Percentiles rank a stretch among this genome's conserved stretches.
phyloP scores from a whole-genome alignment of 2,329 filamentous ascomycete species.

The Fusarium xylarioides region DNA sequence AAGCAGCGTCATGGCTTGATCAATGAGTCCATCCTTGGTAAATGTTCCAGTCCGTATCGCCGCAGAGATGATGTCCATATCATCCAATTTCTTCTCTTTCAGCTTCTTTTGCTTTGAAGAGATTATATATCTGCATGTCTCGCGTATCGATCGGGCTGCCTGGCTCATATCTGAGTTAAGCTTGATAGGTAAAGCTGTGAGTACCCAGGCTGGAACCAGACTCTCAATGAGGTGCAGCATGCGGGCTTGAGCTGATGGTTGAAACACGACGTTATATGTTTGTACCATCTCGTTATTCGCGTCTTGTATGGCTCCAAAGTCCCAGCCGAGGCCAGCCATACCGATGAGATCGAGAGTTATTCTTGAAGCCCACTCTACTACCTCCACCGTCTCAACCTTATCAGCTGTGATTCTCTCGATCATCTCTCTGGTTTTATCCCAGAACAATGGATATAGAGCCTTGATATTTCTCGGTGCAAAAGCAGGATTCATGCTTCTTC shows the following conservation, averaged over 20 bases:
- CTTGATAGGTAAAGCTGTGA: constrained; percentile 72
- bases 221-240: constrained; percentile 66
- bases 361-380: constrained; percentile 70
- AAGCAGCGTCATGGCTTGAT: constrained; percentile 91
- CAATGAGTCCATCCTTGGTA: constrained; percentile 78
- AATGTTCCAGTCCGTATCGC: constrained; percentile 80
- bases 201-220: constrained; percentile 68
- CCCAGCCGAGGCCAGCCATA: constrained; percentile 72
- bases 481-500: constrained; percentile 82
- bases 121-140: constrained; percentile 74
- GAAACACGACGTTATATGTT: constrained; percentile 65
- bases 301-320: constrained; percentile 72
- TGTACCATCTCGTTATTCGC: constrained; percentile 65
- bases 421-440: constrained; percentile 76
- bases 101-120: constrained; percentile 69
- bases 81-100: constrained; percentile 56
- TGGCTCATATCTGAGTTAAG: constrained; percentile 72
- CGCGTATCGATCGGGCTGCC: constrained; percentile 67
- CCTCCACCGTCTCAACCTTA: constrained; percentile 59
- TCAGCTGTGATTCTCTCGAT: constrained; percentile 65
- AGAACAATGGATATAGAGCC: constrained; percentile 84
- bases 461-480: constrained; percentile 89
- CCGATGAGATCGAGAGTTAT: constrained; percentile 80
- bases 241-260: constrained; percentile 59
- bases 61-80: constrained; percentile 81